phyloP scores from a whole-genome alignment of 2,329 filamentous ascomycete genomes.

The Aspergillus sclerotialis region DNA sequence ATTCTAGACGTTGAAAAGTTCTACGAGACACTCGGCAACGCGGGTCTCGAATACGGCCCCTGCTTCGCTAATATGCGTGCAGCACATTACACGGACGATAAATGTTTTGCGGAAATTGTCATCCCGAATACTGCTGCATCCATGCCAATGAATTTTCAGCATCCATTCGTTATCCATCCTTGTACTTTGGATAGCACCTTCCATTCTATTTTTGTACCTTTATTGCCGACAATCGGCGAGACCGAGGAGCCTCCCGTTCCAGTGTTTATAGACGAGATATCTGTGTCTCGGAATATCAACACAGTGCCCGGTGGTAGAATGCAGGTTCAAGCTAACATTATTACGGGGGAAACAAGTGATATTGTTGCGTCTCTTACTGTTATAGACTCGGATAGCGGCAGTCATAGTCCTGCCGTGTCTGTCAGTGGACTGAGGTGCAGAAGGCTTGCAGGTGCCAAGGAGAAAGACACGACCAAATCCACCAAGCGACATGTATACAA shows the following conservation, averaged over 20 bases:
- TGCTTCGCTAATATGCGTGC: conserved; percentile 18
- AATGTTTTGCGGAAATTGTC: conserved; percentile 14
- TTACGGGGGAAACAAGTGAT: neutral
- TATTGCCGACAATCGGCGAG: conserved; percentile 6
- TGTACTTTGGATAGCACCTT: conserved; percentile 25
- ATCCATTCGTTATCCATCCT: conserved; percentile 23
- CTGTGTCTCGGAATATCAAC: conserved; percentile 5
- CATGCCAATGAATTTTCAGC: conserved; percentile 23
- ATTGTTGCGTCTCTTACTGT: conserved; percentile 11
- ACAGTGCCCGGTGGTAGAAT: conserved; percentile 6
- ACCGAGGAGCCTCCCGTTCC: conserved; percentile 13
- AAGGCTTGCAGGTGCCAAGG: conserved; percentile 2
- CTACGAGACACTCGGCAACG: conserved; percentile 15
- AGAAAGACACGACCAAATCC: neutral
- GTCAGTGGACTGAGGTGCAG: conserved; percentile 11
- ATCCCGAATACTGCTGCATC: conserved; percentile 17
- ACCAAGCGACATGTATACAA: conserved; percentile 8
- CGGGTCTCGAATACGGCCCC: conserved; percentile 23
- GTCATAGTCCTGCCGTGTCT: conserved; percentile 4
- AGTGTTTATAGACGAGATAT: conserved; percentile 15
- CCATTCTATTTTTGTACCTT: conserved; percentile 18
- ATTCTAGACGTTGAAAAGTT: conserved; percentile 15
- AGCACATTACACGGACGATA: conserved; percentile 6
- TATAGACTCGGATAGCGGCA: neutral
- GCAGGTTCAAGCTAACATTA: conserved; percentile 7